Conservation (phyloP, 129 eudicot species). For the Arctium lappa region DNA sequence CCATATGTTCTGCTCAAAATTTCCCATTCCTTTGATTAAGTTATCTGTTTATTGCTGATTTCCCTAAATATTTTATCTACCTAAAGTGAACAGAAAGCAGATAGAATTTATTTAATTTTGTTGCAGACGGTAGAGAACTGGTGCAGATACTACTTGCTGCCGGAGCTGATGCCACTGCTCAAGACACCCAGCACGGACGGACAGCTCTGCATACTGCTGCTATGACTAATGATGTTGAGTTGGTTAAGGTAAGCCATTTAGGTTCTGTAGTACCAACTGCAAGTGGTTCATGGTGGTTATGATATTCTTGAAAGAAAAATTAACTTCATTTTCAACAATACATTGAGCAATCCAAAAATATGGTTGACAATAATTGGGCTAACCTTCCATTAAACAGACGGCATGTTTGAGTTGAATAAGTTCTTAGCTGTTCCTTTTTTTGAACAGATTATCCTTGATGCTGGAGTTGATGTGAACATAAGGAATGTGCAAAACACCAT, state of each 20-base stretch:
- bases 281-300: no score
- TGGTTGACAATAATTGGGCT: not conserved
- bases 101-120: conserved; percentile 4
- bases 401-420: not conserved
- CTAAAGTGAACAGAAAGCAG: not conserved
- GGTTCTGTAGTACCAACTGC: not conserved
- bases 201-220: conserved; percentile 97
- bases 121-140: conserved; percentile 89
- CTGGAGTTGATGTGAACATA: conserved; percentile 93
- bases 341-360: not conserved
- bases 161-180: conserved; percentile 90
- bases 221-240: conserved; percentile 84
- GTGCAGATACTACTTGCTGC: conserved; percentile 78
- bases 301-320: not conserved
- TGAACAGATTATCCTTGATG: conserved; percentile 80
- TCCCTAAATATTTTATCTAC: not conserved
- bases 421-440: not conserved
- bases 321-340: not conserved
- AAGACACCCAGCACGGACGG: conserved; percentile 76
- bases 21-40: not conserved
- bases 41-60: not conserved
- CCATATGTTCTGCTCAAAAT: not conserved
- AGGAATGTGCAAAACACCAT: conserved; percentile 83
- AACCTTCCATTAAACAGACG: not conserved
- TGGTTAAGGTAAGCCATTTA: conserved; percentile 61